phyloP scores from a whole-genome alignment of 257 asterid genomes.

The Rubia yunnanensis region DNA sequence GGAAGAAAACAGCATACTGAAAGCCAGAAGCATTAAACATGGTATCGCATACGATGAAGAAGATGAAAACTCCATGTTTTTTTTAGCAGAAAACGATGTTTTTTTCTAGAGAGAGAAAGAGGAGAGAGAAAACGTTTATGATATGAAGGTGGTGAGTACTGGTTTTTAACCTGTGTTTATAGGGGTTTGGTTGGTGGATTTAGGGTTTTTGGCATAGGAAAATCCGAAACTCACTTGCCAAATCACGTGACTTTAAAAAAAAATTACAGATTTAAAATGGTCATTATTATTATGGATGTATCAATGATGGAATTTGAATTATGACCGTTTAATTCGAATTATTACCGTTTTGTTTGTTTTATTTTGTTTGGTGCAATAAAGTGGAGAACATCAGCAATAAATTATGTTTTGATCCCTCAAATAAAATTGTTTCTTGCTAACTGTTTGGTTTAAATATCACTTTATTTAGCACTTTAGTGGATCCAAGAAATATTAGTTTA shows the following conservation, averaged over 20 bases:
- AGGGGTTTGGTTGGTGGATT: neutral
- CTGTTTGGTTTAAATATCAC: too few species aligned
- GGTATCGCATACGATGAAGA: conserved; percentile 1
- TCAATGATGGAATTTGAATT: too few species aligned
- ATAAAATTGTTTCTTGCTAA: too few species aligned
- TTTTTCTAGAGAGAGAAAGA: neutral
- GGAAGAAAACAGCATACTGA: conserved; percentile 11
- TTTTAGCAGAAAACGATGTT: neutral
- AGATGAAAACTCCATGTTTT: conserved; percentile 17
- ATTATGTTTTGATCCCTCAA: too few species aligned
- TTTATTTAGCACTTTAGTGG: too few species aligned
- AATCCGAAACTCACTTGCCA: conserved; percentile 2
- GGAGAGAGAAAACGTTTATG: neutral
- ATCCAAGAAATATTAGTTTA: too few species aligned
- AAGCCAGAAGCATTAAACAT: conserved; percentile 14
- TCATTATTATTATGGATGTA: too few species aligned
- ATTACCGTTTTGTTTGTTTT: too few species aligned
- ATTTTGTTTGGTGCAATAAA: too few species aligned
- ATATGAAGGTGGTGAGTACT: neutral
- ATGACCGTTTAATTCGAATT: neutral
- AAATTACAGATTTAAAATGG: too few species aligned
- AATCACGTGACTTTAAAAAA: neutral
- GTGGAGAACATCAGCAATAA: too few species aligned
- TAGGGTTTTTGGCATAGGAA: conserved; percentile 9
- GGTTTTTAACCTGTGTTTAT: neutral